phyloP scores from a whole-genome alignment of 805 yeast species.

The Candida piceae region DNA sequence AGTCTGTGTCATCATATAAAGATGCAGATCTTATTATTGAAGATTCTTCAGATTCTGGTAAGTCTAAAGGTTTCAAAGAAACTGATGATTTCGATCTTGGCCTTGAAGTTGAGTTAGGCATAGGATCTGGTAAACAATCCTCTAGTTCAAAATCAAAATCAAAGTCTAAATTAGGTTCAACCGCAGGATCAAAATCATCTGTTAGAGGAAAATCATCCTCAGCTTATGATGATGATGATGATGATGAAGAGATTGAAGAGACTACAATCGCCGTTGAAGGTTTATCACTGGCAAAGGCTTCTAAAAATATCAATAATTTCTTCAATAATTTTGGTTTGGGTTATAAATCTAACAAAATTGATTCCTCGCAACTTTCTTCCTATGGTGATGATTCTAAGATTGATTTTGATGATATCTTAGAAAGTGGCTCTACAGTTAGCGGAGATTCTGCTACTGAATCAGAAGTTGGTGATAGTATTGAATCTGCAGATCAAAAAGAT shows the following conservation, averaged over 20 bases:
- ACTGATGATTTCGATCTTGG: conserved; percentile 14
- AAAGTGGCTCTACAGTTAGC: neutral
- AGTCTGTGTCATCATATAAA: conserved; percentile 2
- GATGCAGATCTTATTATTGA: conserved; percentile 22
- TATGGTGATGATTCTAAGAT: conserved; percentile 17
- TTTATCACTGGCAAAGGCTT: conserved; percentile 6
- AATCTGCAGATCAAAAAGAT: conserved; percentile 1
- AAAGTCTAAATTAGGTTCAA: too few species aligned
- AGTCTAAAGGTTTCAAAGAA: conserved; percentile 23
- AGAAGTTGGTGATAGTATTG: neutral
- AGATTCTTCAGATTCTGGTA: conserved; percentile 13
- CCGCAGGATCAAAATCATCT: too few species aligned
- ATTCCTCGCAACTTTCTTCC: conserved; percentile 11
- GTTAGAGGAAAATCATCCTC: too few species aligned
- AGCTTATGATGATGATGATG: too few species aligned
- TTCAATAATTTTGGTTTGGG: conserved; percentile 16
- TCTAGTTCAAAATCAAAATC: too few species aligned
- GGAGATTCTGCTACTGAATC: conserved; percentile 1
- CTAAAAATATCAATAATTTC: conserved; percentile 14
- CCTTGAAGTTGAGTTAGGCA: neutral
- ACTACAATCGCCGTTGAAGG: too few species aligned
- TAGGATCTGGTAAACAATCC: neutral
- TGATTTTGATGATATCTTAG: conserved; percentile 9
- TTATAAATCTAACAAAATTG: conserved; percentile 7
- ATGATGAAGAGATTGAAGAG: too few species aligned